A percentile compares a stretch with the other conserved stretches of the same genome.
Evolutionary conservation across 108 stramenopile genomes (phyloP).

Genomic region (Seminavis robusta): DNA sequence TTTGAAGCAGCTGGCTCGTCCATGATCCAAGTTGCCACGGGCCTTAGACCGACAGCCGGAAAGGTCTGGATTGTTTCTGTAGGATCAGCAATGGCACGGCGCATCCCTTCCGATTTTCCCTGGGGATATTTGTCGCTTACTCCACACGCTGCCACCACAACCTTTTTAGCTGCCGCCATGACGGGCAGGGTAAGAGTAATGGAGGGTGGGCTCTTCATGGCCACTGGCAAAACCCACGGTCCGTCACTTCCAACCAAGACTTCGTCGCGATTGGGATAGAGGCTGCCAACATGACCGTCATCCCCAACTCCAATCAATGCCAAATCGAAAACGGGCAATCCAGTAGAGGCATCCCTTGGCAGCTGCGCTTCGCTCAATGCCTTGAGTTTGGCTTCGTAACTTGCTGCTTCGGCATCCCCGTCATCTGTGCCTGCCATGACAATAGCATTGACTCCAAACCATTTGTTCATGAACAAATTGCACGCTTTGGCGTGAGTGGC

Average conservation of each 20-base stretch:
- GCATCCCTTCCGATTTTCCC: constrained; percentile 74
- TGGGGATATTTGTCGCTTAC: constrained; percentile 73
- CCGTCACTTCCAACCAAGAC: constrained; percentile 36
- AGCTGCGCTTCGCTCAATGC: constrained; percentile 28
- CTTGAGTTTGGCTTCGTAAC: constrained; percentile 56
- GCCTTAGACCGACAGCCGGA: constrained; percentile 65
- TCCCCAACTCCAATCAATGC: constrained; percentile 78
- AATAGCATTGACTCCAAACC: constrained; percentile 48
- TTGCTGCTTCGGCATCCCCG: constrained; percentile 48
- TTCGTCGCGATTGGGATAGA: constrained; percentile 74
- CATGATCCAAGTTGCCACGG: constrained; percentile 64
- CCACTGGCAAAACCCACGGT: constrained; percentile 57
- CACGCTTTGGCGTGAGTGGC: constrained; percentile 79
- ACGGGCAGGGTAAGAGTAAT: constrained; percentile 74
- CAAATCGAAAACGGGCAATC: constrained; percentile 78
- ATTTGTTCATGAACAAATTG: constrained; percentile 50
- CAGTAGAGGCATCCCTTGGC: constrained; percentile 48
- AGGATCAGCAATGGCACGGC: constrained; percentile 51
- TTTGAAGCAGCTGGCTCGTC: constrained; percentile 63
- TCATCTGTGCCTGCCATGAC: constrained; percentile 53
- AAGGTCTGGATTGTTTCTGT: constrained; percentile 53
- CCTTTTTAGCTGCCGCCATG: constrained; percentile 52
- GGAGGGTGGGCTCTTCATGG: constrained; percentile 64
- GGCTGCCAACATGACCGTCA: constrained; percentile 73
- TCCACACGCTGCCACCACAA: constrained; percentile 74